Evolutionary conservation across 1,139 yeast genomes (phyloP).

Genomic region (Saccharomyces hybrid): DNA sequence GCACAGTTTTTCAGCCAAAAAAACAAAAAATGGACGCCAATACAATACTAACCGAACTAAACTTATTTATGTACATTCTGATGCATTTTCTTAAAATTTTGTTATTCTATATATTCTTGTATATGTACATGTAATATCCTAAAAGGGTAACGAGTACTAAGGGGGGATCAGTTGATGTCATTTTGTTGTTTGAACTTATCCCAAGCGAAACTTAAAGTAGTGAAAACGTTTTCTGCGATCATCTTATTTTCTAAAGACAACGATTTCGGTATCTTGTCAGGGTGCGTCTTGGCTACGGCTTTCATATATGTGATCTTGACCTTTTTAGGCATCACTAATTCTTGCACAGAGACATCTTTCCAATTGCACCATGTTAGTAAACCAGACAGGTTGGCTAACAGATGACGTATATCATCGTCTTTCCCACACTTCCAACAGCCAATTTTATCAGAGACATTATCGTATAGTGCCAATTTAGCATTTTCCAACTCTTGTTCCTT

Average conservation of each 20-base stretch:
- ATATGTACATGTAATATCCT: background rate
- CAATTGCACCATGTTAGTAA: slow-evolving; percentile 61
- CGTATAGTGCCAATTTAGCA: slow-evolving; percentile 52
- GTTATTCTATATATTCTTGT: background rate
- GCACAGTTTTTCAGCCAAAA: background rate
- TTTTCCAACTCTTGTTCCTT: slow-evolving; percentile 41
- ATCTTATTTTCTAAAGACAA: slow-evolving; percentile 61
- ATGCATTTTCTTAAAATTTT: background rate
- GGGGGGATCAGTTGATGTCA: slow-evolving; percentile 31
- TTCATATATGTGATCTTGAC: slow-evolving; percentile 85
- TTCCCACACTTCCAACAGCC: slow-evolving; percentile 64
- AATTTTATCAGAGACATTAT: slow-evolving; percentile 49
- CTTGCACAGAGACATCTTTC: slow-evolving; percentile 60
- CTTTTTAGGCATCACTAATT: slow-evolving; percentile 81
- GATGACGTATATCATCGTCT: slow-evolving; percentile 68
- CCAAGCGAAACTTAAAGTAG: slow-evolving; percentile 83
- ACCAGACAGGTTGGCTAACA: slow-evolving; percentile 57
- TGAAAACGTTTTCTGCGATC: slow-evolving; percentile 83
- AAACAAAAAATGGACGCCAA: no score
- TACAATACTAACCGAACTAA: background rate
- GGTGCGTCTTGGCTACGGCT: slow-evolving; percentile 89
- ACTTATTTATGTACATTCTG: background rate
- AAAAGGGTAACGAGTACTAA: background rate
- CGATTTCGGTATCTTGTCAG: slow-evolving; percentile 65
- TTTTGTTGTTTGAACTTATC: slow-evolving; percentile 66